Conservation (phyloP, 2,329 filamentous ascomycete species). For the Juglanconis juglandina region DNA sequence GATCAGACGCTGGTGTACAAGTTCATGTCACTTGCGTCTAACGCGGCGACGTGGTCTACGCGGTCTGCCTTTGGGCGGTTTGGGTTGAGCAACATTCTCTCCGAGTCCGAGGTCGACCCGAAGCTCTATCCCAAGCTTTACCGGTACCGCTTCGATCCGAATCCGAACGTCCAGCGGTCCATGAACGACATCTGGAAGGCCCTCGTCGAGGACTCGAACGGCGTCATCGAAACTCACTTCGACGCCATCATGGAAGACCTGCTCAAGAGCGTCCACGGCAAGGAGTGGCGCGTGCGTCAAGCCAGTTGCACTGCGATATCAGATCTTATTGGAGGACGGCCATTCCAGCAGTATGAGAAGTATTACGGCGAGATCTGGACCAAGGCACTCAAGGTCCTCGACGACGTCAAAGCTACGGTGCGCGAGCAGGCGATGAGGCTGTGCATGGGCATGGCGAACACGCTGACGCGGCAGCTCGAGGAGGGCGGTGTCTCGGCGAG, state of each 20-base stretch:
- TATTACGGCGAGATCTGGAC: slow-evolving; percentile 85
- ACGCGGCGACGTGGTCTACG: slow-evolving; percentile 97
- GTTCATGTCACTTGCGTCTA: slow-evolving; percentile 95
- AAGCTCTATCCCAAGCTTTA: slow-evolving; percentile 95
- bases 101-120: slow-evolving; percentile 81
- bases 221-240: slow-evolving; percentile 76
- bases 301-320: slow-evolving; percentile 88
- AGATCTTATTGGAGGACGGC: slow-evolving; percentile 79
- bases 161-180: slow-evolving; percentile 83
- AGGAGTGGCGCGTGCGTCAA: slow-evolving; percentile 90
- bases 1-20: slow-evolving; percentile 96
- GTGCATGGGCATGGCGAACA: slow-evolving; percentile 79
- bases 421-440: slow-evolving; percentile 75
- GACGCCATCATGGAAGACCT: slow-evolving; percentile 86
- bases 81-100: slow-evolving; percentile 86
- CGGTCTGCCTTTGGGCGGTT: slow-evolving; percentile 93
- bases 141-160: slow-evolving; percentile 92
- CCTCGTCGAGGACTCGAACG: slow-evolving; percentile 81
- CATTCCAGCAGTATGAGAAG: slow-evolving; percentile 72
- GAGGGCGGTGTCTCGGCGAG: slow-evolving; percentile 68
- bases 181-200: slow-evolving; percentile 99
- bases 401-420: slow-evolving; percentile 93
- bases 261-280: slow-evolving; percentile 78
- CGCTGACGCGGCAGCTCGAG: slow-evolving; percentile 80
- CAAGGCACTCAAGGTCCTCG: slow-evolving; percentile 82